A percentile compares a stretch with the other conserved stretches of the same genome.
These are phyloP conservation scores for Penicillium subrubescens DNA, from an alignment of 495 filamentous ascomycete species.

Conservation along the genomic window DNA sequence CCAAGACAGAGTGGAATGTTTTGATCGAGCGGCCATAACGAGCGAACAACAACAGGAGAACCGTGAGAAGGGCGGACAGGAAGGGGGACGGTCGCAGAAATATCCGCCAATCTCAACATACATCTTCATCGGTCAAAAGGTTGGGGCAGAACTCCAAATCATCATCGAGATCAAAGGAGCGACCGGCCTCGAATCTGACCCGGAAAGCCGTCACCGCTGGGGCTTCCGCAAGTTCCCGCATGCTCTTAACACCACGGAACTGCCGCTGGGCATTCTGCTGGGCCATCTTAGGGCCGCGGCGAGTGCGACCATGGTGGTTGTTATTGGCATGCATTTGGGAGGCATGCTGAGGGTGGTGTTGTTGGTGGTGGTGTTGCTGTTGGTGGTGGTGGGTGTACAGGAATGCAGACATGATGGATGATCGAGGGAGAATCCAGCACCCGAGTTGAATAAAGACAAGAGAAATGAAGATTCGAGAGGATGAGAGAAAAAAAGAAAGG, in stretches of 20 bases:
- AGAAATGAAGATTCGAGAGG: constrained; percentile 35
- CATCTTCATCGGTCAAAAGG: constrained; percentile 93
- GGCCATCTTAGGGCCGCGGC: constrained; percentile 81
- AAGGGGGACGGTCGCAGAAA: not conserved
- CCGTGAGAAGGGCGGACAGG: not conserved
- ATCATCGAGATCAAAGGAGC: constrained; percentile 96
- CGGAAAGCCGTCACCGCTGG: constrained; percentile 75
- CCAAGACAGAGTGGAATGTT: not conserved
- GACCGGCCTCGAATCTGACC: constrained; percentile 82
- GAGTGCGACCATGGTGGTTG: constrained; percentile 83
- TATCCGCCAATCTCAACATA: constrained; percentile 57
- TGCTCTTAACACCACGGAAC: constrained; percentile 77
- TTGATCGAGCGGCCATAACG: not conserved
- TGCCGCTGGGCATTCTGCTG: constrained; percentile 83
- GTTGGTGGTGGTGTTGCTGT: constrained; percentile 52
- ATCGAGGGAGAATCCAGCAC: constrained; percentile 24
- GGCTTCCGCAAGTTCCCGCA: constrained; percentile 85
- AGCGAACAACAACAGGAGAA: not conserved
- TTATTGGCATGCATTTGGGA: constrained; percentile 61
- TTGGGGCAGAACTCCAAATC: constrained; percentile 95
- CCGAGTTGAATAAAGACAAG: constrained; percentile 23
- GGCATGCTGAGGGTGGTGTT: constrained; percentile 59
- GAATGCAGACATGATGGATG: constrained; percentile 72
- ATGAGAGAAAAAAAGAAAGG: constrained; percentile 25
- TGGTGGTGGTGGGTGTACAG: constrained; percentile 61